Evolutionary conservation across 225 moss, liverwort and hornwort genomes (phyloP), one percentile per base, ranked within the genome.

Genomic region (Marchantia polymorpha): DNA sequence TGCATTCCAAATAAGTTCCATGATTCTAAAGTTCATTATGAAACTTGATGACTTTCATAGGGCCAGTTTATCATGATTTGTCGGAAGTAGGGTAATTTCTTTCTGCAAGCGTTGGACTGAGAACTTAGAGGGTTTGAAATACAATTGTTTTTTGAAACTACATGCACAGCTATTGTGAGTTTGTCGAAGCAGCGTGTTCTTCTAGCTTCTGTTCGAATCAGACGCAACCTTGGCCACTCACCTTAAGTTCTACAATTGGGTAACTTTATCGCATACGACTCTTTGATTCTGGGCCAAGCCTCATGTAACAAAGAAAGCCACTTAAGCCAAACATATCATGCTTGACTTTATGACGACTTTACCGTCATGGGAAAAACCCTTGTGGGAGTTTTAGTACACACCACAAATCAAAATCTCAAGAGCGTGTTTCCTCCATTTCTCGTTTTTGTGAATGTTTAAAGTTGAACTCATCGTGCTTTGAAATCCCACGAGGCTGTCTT

Each of bases 121-220:
- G 69, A 46, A 48, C 16, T 48, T 17, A 19, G 19, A 48, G 69
- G 69, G 26, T 69, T 69, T 31, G 69, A 69, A 69, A 69, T 69
- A 30, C 69, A 69, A 39, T 8, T 69, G 39, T 69, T 26, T 69
- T 13, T 47, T 69, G 69, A 69, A 69, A 26, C 25, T 65, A 65
- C 65, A 69, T 69, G 48, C 69, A 69, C 69, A 69, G 69, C 69
- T 69, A 15, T 47, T 48, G 69, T 69, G 69, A 69, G 69, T 69
- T 69, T 69, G 69, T 69, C 69, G 69, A 69, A 69, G 69, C 69
- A 69, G 69, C 69, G 69, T 47, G 69, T 22, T 46, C 17, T 69
- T 46, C 47, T 69, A 69, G 69, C 69, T 46, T 69, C 69, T 69
- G 48, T 46, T 48, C 69, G 69, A 69, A 69, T 69, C 47, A 39